Evolutionary conservation across 2,329 filamentous ascomycete genomes (phyloP).

Genomic region (Fusarium sterilihyphosum): DNA sequence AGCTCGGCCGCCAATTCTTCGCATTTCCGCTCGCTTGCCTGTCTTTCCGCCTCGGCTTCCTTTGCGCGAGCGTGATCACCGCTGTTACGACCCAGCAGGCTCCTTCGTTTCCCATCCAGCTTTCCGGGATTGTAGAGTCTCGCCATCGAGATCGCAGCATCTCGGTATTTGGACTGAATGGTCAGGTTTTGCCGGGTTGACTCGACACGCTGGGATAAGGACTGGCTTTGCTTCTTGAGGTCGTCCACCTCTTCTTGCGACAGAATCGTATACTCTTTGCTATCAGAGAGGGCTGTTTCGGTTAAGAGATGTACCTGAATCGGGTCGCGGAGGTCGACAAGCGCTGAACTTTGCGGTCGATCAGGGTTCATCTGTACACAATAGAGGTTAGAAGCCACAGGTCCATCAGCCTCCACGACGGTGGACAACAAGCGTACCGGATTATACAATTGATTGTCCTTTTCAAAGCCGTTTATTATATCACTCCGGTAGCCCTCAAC

Average conservation of each 20-base stretch:
- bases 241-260: slow-evolving; percentile 92
- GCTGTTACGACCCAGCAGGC: slow-evolving; percentile 62
- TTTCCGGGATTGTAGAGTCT: slow-evolving; percentile 76
- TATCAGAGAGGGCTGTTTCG: slow-evolving; percentile 92
- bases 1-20: slow-evolving; percentile 86
- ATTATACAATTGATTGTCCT: slow-evolving; percentile 65
- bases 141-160: slow-evolving; percentile 88
- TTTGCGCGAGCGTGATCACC: slow-evolving; percentile 59
- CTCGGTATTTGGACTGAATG: slow-evolving; percentile 92
- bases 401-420: not conserved
- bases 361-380: slow-evolving; percentile 58
- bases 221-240: slow-evolving; percentile 85
- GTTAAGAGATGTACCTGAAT: slow-evolving; percentile 92
- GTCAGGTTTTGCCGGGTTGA: slow-evolving; percentile 83
- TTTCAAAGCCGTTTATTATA: slow-evolving; percentile 63
- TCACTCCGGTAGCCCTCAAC: slow-evolving; percentile 69
- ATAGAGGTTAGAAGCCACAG: slow-evolving; percentile 20
- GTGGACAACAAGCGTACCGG: slow-evolving; percentile 57
- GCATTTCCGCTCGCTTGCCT: slow-evolving; percentile 80
- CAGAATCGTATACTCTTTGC: slow-evolving; percentile 83
- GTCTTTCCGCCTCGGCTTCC: slow-evolving; percentile 78
- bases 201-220: slow-evolving; percentile 80
- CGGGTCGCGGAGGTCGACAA: slow-evolving; percentile 72
- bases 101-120: slow-evolving; percentile 58
- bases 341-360: slow-evolving; percentile 63